Evolutionary conservation across 2,329 filamentous ascomycete genomes (phyloP), one percentile per base, ranked within the genome.

Genomic region (Uncinocarpus reesii): DNA sequence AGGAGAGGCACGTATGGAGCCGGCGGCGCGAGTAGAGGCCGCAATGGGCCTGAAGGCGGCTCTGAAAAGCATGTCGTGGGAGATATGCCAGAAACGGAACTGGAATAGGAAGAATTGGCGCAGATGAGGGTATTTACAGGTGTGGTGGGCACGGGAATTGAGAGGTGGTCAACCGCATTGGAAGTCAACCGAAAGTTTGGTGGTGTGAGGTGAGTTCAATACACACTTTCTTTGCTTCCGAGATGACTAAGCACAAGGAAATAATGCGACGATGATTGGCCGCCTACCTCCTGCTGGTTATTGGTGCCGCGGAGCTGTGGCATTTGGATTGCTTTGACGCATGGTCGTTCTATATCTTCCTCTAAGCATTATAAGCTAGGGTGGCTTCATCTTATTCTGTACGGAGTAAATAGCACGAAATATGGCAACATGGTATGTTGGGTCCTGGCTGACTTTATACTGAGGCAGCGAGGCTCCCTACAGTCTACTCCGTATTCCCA

Each of bases 41-140:
- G 66, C 65, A 60, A 66, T 65, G 62, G 66, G 67, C 60, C 68
- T 65, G 61, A 69, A 62, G 56, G 69, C 56, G 58, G 68, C 65
- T 60, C 62, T 68, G 65, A 69, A 61, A 65, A 67, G 66, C 70
- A 72, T 72, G 61, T 61, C 67, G 64, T 35, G 31, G 23, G n/a
- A 20, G 20, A 21, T 15, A 35, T 29, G 21, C 42, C 11, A 40
- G 18, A 41, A 13, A 16, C 28, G 34, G 42, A 10, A 16, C 55
- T 56, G 38, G 55, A 52, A 46, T 53, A 56, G 52, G 34, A 55
- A 55, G 59, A 60, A 57, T 52, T 56, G 49, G 54, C 57, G 56
- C 40, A 47, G 56, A 58, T 34, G 34, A 36, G 29, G 29, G n/a
- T 41, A 42, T 42, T 31, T 44, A 37, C 40, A 41, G 31, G 40